These are phyloP conservation scores for Bremia lactucae DNA, from an alignment of 352 stramenopile genomes.

Conservation along the genomic window DNA sequence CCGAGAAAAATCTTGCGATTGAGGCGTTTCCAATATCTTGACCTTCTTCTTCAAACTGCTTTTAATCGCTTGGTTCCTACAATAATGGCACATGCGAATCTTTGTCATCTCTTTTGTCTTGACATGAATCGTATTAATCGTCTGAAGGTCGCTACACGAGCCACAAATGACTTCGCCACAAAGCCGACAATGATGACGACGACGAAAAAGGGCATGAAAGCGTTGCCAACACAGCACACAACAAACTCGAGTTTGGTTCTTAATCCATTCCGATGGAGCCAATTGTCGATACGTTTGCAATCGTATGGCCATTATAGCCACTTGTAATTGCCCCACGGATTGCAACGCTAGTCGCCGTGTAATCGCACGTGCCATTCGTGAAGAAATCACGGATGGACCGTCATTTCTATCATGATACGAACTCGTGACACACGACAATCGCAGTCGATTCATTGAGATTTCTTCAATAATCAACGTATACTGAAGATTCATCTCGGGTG, in stretches of 20 bases:
- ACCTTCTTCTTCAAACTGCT: conserved; percentile 14
- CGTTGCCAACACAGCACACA: conserved; percentile 63
- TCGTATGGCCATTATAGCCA: conserved; percentile 31
- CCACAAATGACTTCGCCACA: conserved; percentile 58
- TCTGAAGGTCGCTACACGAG: conserved; percentile 36
- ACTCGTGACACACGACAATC: conserved; percentile 44
- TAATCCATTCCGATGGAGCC: conserved; percentile 50
- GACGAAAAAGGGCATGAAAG: conserved; percentile 43
- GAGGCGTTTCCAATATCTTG: conserved; percentile 1
- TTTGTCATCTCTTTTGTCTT: conserved; percentile 32
- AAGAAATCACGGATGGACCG: conserved; percentile 15
- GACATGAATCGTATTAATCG: conserved; percentile 22
- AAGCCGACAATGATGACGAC: conserved; percentile 54
- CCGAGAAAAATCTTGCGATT: too few species aligned
- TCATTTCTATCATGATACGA: conserved; percentile 40
- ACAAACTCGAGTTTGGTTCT: conserved; percentile 39
- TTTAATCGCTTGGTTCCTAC: conserved; percentile 40
- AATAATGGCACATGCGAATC: conserved; percentile 59
- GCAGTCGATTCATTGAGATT: conserved; percentile 30
- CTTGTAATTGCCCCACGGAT: conserved; percentile 39
- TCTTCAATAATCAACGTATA: conserved; percentile 61
- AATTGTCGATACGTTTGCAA: too few species aligned
- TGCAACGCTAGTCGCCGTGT: conserved; percentile 33
- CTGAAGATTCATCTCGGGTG: conserved; percentile 36
- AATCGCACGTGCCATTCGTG: conserved; percentile 25